Conservation (phyloP, 192 early-diverging fungal species). For the Phycomyces nitens region DNA sequence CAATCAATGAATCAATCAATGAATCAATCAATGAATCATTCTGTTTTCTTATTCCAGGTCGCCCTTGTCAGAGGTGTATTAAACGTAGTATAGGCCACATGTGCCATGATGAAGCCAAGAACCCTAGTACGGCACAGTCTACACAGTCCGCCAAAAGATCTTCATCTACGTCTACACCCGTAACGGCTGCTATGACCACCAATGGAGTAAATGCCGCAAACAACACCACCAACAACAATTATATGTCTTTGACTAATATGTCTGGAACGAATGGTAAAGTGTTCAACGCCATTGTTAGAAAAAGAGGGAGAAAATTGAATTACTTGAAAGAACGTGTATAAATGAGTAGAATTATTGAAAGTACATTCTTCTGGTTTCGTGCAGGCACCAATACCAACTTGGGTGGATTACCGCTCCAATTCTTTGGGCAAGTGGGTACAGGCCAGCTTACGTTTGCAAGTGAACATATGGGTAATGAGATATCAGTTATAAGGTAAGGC, state of each 20-base stretch:
- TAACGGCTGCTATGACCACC: background rate
- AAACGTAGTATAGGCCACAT: slow-evolving; percentile 92
- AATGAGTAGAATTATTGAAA: background rate
- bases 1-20: too few relatives aligned
- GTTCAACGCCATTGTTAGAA: background rate
- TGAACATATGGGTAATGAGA: slow-evolving; percentile 78
- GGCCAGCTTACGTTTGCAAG: slow-evolving; percentile 71
- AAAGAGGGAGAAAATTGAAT: background rate
- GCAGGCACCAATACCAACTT: slow-evolving; percentile 22
- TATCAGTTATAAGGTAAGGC: slow-evolving; percentile 58
- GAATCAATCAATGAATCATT: too few relatives aligned
- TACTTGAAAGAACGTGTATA: background rate
- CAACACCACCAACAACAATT: background rate
- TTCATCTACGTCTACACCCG: background rate
- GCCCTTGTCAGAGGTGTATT: slow-evolving; percentile 94
- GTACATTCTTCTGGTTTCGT: too few relatives aligned
- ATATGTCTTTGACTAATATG: background rate
- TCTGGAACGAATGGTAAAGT: background rate
- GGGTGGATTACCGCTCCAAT: slow-evolving; percentile 33
- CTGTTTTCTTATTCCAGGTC: slow-evolving; percentile 37
- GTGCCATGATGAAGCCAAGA: slow-evolving; percentile 84
- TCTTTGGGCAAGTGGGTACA: slow-evolving; percentile 37
- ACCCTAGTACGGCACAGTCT: slow-evolving; percentile 23
- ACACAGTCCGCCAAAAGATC: background rate
- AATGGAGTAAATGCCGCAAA: background rate